These are phyloP conservation scores for Erythrophleum ivorense DNA, from an alignment of 331 rosid species.

Conservation along the genomic window DNA sequence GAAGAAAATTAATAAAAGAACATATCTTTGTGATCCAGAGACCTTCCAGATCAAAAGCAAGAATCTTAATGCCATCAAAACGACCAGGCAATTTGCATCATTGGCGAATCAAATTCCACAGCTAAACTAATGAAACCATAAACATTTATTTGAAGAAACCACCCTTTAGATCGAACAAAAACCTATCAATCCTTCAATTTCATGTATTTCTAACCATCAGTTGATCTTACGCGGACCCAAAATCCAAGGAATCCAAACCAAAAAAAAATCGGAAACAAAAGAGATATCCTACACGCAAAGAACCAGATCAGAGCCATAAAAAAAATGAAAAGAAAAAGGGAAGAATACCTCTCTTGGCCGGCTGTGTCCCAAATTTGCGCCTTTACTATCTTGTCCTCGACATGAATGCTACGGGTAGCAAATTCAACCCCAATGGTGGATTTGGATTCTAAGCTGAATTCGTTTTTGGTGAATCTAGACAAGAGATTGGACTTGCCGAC, in stretches of 20 bases:
- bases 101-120: constrained; percentile 29
- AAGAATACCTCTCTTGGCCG: constrained; percentile 77
- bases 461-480: constrained; percentile 80
- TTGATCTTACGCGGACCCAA: neutral
- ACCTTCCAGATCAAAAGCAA: constrained; percentile 30
- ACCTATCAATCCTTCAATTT: neutral
- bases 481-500: constrained; percentile 82
- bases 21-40: neutral
- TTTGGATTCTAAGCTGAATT: constrained; percentile 78
- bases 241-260: neutral
- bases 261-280: neutral
- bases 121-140: constrained; percentile 4
- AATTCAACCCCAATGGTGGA: constrained; percentile 89
- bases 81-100: constrained; percentile 9
- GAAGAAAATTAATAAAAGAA: neutral
- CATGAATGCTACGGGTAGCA: constrained; percentile 81
- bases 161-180: constrained; percentile 22
- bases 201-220: constrained; percentile 8
- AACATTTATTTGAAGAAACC: constrained; percentile 17
- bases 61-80: constrained; percentile 17
- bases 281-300: neutral
- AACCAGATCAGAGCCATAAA: constrained; percentile 24
- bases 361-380: constrained; percentile 97
- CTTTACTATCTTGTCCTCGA: constrained; percentile 82
- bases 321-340: neutral